Base-by-base conservation (phyloP, 495 filamentous ascomycete genomes). In the Aspergillus kassunensis region DNA sequence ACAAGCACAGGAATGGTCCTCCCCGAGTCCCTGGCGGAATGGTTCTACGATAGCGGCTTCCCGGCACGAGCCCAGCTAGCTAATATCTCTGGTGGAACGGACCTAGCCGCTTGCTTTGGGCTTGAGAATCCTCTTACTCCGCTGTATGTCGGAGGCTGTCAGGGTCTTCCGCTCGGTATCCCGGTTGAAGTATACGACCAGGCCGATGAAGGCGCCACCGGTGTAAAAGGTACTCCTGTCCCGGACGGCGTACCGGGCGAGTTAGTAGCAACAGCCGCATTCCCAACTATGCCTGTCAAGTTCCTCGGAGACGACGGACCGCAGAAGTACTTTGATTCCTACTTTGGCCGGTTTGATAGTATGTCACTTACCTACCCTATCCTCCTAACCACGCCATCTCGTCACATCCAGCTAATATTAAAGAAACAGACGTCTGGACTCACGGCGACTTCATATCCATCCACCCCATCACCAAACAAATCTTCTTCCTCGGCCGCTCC, bases 11-110 rank as follows among this genome's bases (percentile, higher is more conserved):
- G 87, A 11, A 91, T 91, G 88, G 87, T 90, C 1, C 75, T 91
- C 8, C 79, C 84, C 7, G 79, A 88, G 37, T 74, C 80, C 30
- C 71, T 88, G 33, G 90, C 89, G 62, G 80, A 87, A 49, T 92
- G 87, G 87, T 90, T 91, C 74, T 91, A 90, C 67, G 87, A 90
- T 64, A 62, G 65, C n/a, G 88, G 76, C 11, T 92, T 92, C 66
- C 86, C 87, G 0, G 24, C 75, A 2, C 64, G 70, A 55, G 74
- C 80, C 4, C 86, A 86, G 6, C 73, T 91, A 4, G 75, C 64
- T 44, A 92, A 92, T 58, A 85, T 91, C 43, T 84, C 85, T 1
- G 88, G 88, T 13, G 87, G 87, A 49, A 91, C 87, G 19, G 87
- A 92, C 73, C 74, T 91, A 35, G 84, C 86, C 21, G 87, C 81